These are phyloP conservation scores for Vinca major DNA, from an alignment of 305 asterid genomes.

Conservation along the genomic window DNA sequence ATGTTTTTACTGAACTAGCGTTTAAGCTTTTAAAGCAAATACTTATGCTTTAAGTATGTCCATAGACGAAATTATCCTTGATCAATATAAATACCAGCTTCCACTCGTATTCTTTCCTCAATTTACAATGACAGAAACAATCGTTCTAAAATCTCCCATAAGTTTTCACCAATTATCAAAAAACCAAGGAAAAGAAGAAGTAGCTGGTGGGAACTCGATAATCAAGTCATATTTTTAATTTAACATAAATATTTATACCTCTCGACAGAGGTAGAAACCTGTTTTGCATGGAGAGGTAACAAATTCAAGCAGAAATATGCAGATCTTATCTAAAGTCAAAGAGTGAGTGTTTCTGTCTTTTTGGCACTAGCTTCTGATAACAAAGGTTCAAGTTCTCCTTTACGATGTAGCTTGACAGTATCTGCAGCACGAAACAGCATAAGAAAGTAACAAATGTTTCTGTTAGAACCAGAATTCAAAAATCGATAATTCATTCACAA, in stretches of 20 bases:
- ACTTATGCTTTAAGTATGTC: background rate
- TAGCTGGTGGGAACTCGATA: background rate
- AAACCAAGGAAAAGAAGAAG: background rate
- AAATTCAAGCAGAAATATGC: slow-evolving; percentile 7
- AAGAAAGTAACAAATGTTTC: background rate
- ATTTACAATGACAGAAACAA: background rate
- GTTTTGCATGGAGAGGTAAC: background rate
- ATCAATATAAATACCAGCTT: background rate
- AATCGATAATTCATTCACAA: background rate
- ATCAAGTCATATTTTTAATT: background rate
- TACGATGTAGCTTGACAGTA: slow-evolving; percentile 48
- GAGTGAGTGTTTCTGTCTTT: slow-evolving; percentile 22
- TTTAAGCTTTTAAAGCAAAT: too few species aligned
- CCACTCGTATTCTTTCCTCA: background rate
- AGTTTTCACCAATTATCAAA: background rate
- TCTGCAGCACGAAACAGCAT: slow-evolving; percentile 33
- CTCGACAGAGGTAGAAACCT: background rate
- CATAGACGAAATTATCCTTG: too few species aligned
- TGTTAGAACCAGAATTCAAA: background rate
- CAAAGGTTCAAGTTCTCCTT: slow-evolving; percentile 62
- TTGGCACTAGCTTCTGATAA: slow-evolving; percentile 47
- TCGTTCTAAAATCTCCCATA: background rate
- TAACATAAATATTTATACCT: background rate
- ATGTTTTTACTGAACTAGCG: too few species aligned
- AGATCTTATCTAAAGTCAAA: background rate